Percentiles rank a stretch among this genome's conserved stretches.
These are phyloP conservation scores for Wilhelminamyces savonicus DNA, from an alignment of 805 yeast genomes.

Conservation along the genomic window DNA sequence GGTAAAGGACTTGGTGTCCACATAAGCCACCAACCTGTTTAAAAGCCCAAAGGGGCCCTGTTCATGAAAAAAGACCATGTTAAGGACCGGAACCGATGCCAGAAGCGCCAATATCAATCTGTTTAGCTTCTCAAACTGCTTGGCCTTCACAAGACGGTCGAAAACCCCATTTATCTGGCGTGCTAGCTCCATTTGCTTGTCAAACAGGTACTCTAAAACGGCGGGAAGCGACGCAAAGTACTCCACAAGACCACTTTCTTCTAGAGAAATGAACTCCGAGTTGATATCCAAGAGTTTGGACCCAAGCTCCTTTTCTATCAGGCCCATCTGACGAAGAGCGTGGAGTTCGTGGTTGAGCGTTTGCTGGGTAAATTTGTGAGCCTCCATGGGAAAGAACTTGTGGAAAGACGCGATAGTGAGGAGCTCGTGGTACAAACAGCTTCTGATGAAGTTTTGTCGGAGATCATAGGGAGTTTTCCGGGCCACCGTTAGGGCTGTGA, in stretches of 20 bases:
- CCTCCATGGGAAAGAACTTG: constrained; percentile 21
- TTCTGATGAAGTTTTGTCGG: constrained; percentile 21
- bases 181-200: constrained; percentile 6
- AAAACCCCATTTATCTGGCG: neutral
- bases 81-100: constrained; percentile 7
- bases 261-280: constrained; percentile 34
- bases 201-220: constrained; percentile 11
- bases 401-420: constrained; percentile 19
- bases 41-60: constrained; percentile 16
- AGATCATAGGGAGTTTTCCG: constrained; percentile 20
- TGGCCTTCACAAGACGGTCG: constrained; percentile 1
- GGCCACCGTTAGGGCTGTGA: too few relatives aligned
- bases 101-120: constrained; percentile 13
- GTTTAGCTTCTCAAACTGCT: constrained; percentile 23
- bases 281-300: constrained; percentile 27
- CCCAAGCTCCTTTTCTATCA: constrained; percentile 13
- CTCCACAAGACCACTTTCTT: constrained; percentile 31
- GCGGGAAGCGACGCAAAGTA: constrained; percentile 15
- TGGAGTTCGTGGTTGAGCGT: constrained; percentile 18
- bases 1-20: constrained; percentile 10
- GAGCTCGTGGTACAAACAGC: constrained; percentile 23
- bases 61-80: constrained; percentile 8
- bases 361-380: constrained; percentile 14
- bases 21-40: constrained; percentile 10
- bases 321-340: constrained; percentile 3